Evolutionary conservation across 2,329 filamentous ascomycete species (phyloP).

Genomic region (Lachnellula arida): DNA sequence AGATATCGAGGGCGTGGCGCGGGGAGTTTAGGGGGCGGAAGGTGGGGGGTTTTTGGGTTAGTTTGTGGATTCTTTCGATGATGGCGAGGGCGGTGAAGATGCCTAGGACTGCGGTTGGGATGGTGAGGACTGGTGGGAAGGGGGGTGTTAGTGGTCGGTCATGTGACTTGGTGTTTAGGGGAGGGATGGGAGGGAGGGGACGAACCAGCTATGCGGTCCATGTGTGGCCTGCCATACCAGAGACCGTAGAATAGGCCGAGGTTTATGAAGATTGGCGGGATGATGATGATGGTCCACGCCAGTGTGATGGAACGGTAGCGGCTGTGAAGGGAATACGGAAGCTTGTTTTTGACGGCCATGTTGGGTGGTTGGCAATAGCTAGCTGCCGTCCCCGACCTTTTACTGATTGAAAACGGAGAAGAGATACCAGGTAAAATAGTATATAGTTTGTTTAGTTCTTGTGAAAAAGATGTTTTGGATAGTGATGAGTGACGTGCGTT

Average conservation of each 20-base stretch:
- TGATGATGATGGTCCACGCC: slow-evolving; percentile 23
- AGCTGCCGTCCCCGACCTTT: not conserved
- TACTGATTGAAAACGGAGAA: not conserved
- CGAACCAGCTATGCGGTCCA: slow-evolving; percentile 20
- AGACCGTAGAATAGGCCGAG: slow-evolving; percentile 22
- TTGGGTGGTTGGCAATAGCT: not conserved
- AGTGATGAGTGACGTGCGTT: not conserved
- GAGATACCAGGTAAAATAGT: not conserved
- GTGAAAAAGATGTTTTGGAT: not conserved
- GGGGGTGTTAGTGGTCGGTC: not conserved
- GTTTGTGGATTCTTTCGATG: slow-evolving; percentile 18
- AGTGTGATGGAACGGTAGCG: slow-evolving; percentile 20
- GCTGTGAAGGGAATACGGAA: slow-evolving; percentile 21
- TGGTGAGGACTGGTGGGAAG: slow-evolving; percentile 14
- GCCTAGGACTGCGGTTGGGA: slow-evolving; percentile 21
- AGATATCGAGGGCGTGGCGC: slow-evolving; percentile 18
- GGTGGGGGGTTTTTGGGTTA: slow-evolving; percentile 11
- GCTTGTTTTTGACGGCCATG: slow-evolving; percentile 11
- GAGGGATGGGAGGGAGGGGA: not conserved
- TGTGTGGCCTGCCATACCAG: slow-evolving; percentile 18
- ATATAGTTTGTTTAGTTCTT: not conserved
- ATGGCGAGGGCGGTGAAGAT: slow-evolving; percentile 20
- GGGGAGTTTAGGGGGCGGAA: slow-evolving; percentile 14
- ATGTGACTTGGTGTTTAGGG: not conserved
- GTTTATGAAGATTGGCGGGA: slow-evolving; percentile 21